phyloP scores from a whole-genome alignment of 1,284 basidiomycete genomes.

The Taiwanofungus camphoratus region DNA sequence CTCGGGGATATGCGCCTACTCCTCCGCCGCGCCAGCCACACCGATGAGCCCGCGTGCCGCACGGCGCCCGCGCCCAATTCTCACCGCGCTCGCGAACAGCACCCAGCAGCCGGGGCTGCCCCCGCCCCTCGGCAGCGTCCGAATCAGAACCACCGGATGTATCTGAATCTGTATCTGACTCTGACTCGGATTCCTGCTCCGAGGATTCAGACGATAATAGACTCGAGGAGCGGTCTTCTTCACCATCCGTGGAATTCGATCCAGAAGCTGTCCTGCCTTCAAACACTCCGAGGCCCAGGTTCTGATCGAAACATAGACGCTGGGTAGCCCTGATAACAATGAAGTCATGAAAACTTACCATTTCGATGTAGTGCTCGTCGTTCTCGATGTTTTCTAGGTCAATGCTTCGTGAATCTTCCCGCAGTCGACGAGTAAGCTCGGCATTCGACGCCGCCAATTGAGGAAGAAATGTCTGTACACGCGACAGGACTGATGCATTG shows the following conservation, averaged over 20 bases:
- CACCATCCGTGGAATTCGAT: not conserved
- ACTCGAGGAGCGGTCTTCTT: slow-evolving; percentile 9
- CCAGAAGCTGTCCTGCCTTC: slow-evolving; percentile 33
- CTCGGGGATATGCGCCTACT: too few species aligned
- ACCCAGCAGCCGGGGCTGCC: too few species aligned
- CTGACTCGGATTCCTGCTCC: slow-evolving; percentile 13
- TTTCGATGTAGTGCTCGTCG: slow-evolving; percentile 52
- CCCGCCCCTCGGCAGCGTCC: too few species aligned
- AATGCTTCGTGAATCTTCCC: slow-evolving; percentile 46
- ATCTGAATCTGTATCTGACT: slow-evolving; percentile 16
- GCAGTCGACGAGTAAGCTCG: slow-evolving; percentile 36
- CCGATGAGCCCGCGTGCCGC: too few species aligned
- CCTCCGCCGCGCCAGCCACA: too few species aligned
- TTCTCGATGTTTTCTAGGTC: slow-evolving; percentile 57
- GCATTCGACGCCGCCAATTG: slow-evolving; percentile 57
- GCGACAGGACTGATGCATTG: slow-evolving; percentile 58
- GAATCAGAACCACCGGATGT: too few species aligned
- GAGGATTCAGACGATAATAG: slow-evolving; percentile 16
- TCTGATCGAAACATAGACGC: slow-evolving; percentile 30
- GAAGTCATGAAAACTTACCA: slow-evolving; percentile 38
- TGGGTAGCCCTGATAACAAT: not conserved
- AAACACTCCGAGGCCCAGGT: slow-evolving; percentile 60
- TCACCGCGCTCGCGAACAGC: too few species aligned
- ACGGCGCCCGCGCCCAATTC: too few species aligned
- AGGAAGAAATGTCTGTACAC: slow-evolving; percentile 60